phyloP scores from a whole-genome alignment of 805 yeast species.

The Wickerhamiella kazuoi region DNA sequence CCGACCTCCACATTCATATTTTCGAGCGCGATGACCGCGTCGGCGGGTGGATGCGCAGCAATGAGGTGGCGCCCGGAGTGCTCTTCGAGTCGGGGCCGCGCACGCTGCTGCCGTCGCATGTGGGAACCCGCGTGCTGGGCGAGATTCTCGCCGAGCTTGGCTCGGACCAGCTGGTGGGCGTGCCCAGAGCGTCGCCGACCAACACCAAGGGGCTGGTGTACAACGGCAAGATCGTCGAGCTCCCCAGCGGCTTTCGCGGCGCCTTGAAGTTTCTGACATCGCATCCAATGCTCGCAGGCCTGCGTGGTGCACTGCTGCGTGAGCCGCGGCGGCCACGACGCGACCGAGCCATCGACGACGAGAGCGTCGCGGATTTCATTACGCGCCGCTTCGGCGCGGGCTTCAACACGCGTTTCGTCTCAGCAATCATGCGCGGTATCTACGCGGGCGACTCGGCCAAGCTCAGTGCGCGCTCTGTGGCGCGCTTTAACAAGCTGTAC shows the following conservation, averaged over 20 bases:
- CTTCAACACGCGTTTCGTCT: constrained; percentile 38
- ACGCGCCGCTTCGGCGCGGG: constrained; percentile 48
- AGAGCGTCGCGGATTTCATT: constrained; percentile 51
- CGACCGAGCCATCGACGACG: constrained; percentile 31
- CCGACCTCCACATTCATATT: constrained; percentile 50
- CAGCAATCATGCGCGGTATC: constrained; percentile 78
- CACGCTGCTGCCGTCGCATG: constrained; percentile 67
- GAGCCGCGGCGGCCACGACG: constrained; percentile 18
- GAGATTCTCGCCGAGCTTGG: constrained; percentile 27
- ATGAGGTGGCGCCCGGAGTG: constrained; percentile 13
- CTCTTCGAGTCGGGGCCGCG: constrained; percentile 75
- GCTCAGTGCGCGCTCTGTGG: constrained; percentile 39
- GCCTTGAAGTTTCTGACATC: constrained; percentile 10
- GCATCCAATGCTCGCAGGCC: constrained; percentile 27
- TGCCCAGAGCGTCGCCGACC: constrained; percentile 40
- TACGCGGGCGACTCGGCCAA: constrained; percentile 68
- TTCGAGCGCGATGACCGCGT: constrained; percentile 36
- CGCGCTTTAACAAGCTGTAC: constrained; percentile 39
- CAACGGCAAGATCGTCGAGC: constrained; percentile 15
- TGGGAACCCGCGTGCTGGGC: constrained; percentile 32
- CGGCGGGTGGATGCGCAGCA: constrained; percentile 64
- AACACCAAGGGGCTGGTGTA: constrained; percentile 52
- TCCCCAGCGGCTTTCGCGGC: constrained; percentile 15
- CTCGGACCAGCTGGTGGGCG: constrained; percentile 36
- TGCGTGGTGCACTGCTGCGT: constrained; percentile 34